These are phyloP conservation scores for Digitaria exilis DNA, from an alignment of 202 grass and related monocot species.

Conservation along the genomic window DNA sequence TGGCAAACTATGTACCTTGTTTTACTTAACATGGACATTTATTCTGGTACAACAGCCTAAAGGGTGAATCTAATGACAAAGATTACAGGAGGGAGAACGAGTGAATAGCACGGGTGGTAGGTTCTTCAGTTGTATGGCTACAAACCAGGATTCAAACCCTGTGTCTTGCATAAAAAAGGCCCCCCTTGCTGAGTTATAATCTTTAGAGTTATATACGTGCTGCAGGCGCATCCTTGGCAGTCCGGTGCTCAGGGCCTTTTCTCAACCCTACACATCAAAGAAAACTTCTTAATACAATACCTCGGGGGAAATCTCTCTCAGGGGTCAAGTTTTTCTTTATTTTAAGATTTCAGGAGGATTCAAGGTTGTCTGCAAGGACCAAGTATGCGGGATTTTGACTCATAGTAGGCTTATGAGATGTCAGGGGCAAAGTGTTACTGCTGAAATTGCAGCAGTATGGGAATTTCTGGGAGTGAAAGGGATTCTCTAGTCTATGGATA, in stretches of 20 bases:
- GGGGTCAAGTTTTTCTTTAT: neutral
- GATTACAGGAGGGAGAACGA: neutral
- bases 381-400: neutral
- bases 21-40: conserved; percentile 11
- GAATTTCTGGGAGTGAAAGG: neutral
- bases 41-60: conserved; percentile 1
- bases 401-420: neutral
- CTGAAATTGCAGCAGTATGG: neutral
- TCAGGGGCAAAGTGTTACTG: neutral
- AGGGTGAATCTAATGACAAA: neutral
- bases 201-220: neutral
- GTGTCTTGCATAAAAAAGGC: too few species aligned
- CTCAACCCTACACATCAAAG: too few species aligned
- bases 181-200: too few species aligned
- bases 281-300: too few species aligned
- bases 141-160: too few species aligned
- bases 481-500: neutral
- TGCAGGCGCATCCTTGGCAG: too few species aligned
- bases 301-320: too few species aligned
- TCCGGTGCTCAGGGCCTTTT: too few species aligned
- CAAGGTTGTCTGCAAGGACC: neutral
- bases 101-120: too few species aligned
- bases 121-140: too few species aligned
- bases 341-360: neutral
- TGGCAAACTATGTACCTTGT: conserved; percentile 1